Base-by-base conservation (phyloP, 495 filamentous ascomycete species). In the Friedmanniomyces endolithicus region DNA sequence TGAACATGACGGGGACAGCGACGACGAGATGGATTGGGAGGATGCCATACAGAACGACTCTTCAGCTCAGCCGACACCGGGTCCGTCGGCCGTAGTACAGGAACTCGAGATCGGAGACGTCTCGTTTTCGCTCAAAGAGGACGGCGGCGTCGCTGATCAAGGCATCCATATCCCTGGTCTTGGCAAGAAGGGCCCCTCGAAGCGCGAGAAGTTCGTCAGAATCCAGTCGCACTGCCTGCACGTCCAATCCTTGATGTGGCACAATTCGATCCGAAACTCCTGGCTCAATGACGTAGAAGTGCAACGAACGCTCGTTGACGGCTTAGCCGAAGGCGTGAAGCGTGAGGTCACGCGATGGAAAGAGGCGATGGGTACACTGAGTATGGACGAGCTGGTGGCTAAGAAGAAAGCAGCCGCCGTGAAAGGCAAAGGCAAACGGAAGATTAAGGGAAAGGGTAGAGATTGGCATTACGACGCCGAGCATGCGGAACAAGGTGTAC, bases 171-270 rank as follows among this genome's bases (percentile, higher is more conserved):
- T 59, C 4, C 47, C 63, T 50, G 59, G 45, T 34, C 58, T 47
- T 17, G 80, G 85, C 29, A 79, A 78, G 55, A 95, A 90, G 70
- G 90, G 88, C 0, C 86, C 87, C 0, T 85, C 82, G 19, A 94
- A 92, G 68, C 80, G 84, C 9, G 85, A 96, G 63, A 79, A 88
- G 55, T 76, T 78, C 56, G 87, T 90, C 39, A 75, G 92, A 33
- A 74, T 82, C 8, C 70, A 79, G 35, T 88, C 87, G 8, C 92
- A 98, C 65, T 84, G 85, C 60, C 75, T 92, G 63, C 92, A 98
- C 69, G 90, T 98, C 3, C 86, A 90, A 64, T 78, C 83, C 55
- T 69, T 98, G 44, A 77, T 98, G 43, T 92, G 82, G 69, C 90
- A 96, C 62, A 96, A 96, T 66, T 76, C 84, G 0, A 64, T 94